A percentile compares a stretch with the other conserved stretches of the same genome.
phyloP scores from a whole-genome alignment of 108 stramenopile genomes.

The Cyclotella atomus region DNA sequence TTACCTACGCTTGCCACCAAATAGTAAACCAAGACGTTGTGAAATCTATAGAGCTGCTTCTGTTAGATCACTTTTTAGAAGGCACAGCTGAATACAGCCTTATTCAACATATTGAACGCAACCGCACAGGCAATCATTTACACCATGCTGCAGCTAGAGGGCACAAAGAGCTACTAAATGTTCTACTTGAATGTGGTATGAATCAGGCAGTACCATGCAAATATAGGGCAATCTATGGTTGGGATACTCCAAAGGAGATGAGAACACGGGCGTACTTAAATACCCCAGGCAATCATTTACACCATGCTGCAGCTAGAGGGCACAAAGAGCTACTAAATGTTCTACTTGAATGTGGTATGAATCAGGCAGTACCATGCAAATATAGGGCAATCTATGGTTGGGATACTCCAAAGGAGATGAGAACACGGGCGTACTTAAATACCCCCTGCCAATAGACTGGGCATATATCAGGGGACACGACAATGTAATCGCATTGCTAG shows the following conservation, averaged over 20 bases:
- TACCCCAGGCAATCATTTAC: conserved; percentile 11
- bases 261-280: background rate
- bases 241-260: background rate
- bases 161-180: conserved; percentile 15
- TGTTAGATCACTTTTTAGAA: background rate
- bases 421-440: background rate
- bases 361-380: conserved; percentile 8
- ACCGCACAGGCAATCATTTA: conserved; percentile 7
- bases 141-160: conserved; percentile 30
- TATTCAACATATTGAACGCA: too few relatives aligned
- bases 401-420: background rate
- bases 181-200: conserved; percentile 27
- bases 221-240: background rate
- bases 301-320: conserved; percentile 27
- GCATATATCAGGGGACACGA: background rate
- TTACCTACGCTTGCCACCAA: background rate
- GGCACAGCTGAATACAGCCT: background rate
- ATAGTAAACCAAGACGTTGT: background rate
- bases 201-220: conserved; percentile 5
- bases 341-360: conserved; percentile 26
- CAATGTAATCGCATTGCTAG: background rate
- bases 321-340: conserved; percentile 16
- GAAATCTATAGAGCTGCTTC: background rate
- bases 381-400: background rate
- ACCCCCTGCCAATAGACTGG: background rate